These are phyloP conservation scores for Pelagophyceae sp. DNA, from an alignment of 352 stramenopile genomes.

Conservation along the genomic window DNA sequence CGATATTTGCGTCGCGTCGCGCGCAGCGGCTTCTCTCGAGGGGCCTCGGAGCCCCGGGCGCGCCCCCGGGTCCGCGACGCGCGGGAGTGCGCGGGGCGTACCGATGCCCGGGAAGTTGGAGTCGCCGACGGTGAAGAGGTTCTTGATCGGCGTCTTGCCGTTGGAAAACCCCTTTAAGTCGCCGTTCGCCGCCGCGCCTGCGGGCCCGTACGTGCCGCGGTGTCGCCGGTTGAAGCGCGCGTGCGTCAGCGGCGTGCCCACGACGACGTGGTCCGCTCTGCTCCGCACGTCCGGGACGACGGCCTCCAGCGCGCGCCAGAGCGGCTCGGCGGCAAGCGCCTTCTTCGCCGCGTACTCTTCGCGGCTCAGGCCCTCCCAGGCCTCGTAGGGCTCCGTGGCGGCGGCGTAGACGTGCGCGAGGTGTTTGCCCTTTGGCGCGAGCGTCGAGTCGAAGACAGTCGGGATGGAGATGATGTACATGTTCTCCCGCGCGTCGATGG, in stretches of 20 bases:
- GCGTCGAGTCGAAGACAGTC: slow-evolving; percentile 52
- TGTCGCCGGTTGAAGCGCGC: slow-evolving; percentile 53
- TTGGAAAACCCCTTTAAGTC: background rate
- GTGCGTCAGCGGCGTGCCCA: slow-evolving; percentile 60
- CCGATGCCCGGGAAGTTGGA: slow-evolving; percentile 39
- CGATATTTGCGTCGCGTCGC: too few species aligned
- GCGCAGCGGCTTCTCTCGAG: too few species aligned
- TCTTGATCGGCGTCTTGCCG: slow-evolving; percentile 23
- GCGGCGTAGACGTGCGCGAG: slow-evolving; percentile 61
- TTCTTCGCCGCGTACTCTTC: slow-evolving; percentile 51
- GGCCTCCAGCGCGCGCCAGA: slow-evolving; percentile 53
- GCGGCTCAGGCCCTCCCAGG: slow-evolving; percentile 49
- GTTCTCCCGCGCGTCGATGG: slow-evolving; percentile 48
- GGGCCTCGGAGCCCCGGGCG: too few species aligned
- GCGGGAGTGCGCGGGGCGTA: too few species aligned
- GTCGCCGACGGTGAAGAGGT: slow-evolving; percentile 38
- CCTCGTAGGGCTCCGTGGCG: slow-evolving; percentile 52
- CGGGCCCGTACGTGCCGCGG: slow-evolving; percentile 56
- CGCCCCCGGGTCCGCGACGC: too few species aligned
- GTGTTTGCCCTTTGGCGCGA: slow-evolving; percentile 59
- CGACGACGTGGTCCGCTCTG: slow-evolving; percentile 45
- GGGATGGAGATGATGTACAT: slow-evolving; percentile 64
- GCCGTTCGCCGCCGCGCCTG: slow-evolving; percentile 24
- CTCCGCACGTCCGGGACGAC: slow-evolving; percentile 60
- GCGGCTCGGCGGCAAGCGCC: slow-evolving; percentile 47